Percentiles rank a stretch among this genome's conserved stretches.
phyloP scores from a whole-genome alignment of 257 asterid species.

The Craterostigma plantagineum region DNA sequence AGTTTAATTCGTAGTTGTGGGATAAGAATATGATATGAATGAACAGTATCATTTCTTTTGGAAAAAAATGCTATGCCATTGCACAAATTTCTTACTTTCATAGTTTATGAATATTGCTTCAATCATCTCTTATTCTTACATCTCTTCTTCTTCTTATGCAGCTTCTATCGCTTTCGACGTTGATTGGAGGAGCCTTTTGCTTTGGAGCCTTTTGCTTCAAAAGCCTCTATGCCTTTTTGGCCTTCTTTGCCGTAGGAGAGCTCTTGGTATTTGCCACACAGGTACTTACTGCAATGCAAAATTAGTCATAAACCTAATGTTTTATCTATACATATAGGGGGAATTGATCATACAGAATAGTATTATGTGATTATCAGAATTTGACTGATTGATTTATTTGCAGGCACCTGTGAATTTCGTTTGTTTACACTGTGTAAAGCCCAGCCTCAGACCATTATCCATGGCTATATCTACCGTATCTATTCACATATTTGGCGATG shows the following conservation, averaged over 20 bases:
- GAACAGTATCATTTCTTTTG: neutral
- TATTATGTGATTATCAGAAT: neutral
- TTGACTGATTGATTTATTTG: conserved; percentile 2
- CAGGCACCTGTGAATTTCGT: conserved; percentile 91
- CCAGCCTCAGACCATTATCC: conserved; percentile 75
- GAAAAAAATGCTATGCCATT: neutral
- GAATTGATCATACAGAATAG: neutral
- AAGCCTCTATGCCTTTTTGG: conserved; percentile 45
- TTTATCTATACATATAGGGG: neutral
- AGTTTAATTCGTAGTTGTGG: neutral
- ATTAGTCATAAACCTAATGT: neutral
- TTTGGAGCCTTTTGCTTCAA: conserved; percentile 72
- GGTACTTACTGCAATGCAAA: conserved; percentile 22
- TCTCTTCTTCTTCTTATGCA: conserved; percentile 9
- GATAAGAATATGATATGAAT: no score
- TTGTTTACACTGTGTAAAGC: conserved; percentile 75
- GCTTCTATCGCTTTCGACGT: conserved; percentile 68
- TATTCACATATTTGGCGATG: conserved; percentile 83
- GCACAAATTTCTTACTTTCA: no score
- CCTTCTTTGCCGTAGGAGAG: conserved; percentile 64
- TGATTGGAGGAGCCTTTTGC: conserved; percentile 60
- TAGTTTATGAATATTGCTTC: no score
- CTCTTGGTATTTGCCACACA: conserved; percentile 77
- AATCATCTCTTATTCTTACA: no score
- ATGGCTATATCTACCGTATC: conserved; percentile 79